Conservation (phyloP, 2,329 filamentous ascomycete genomes). For the Exophiala sp. region DNA sequence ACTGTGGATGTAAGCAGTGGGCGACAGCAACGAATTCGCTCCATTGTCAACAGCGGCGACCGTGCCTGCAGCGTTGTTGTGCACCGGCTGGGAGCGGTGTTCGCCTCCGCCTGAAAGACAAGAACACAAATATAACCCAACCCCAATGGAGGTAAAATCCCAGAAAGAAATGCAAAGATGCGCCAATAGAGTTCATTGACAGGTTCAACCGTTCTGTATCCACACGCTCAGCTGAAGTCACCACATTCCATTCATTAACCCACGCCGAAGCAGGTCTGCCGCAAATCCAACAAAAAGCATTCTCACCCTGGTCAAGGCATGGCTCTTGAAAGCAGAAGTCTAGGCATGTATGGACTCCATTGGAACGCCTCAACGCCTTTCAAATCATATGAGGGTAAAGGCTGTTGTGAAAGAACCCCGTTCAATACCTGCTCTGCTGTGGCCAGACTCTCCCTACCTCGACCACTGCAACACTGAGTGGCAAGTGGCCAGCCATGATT, state of each 20-base stretch:
- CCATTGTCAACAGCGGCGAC: no score
- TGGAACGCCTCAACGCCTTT: constrained; percentile 22
- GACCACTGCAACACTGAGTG: constrained; percentile 5
- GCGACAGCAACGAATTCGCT: no score
- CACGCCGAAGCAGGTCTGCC: constrained; percentile 13
- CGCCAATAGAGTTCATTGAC: background rate
- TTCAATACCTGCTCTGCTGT: constrained; percentile 4
- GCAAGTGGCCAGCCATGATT: background rate
- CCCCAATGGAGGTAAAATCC: no score
- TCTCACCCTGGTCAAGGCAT: constrained; percentile 14
- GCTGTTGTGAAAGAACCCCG: background rate
- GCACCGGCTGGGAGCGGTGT: no score
- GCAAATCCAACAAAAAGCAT: constrained; percentile 17
- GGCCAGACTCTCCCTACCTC: constrained; percentile 5
- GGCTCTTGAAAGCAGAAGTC: constrained; percentile 23
- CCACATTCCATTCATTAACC: constrained; percentile 22
- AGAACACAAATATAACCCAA: no score
- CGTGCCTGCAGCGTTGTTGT: no score
- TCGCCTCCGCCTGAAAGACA: no score
- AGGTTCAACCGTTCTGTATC: background rate
- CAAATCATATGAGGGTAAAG: constrained; percentile 8
- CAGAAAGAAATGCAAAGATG: no score
- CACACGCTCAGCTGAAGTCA: constrained; percentile 4
- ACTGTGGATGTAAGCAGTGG: no score
- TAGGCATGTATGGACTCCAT: constrained; percentile 22